Conservation (phyloP, 768 basidiomycete genomes). For the Tricholoma furcatifolium region DNA sequence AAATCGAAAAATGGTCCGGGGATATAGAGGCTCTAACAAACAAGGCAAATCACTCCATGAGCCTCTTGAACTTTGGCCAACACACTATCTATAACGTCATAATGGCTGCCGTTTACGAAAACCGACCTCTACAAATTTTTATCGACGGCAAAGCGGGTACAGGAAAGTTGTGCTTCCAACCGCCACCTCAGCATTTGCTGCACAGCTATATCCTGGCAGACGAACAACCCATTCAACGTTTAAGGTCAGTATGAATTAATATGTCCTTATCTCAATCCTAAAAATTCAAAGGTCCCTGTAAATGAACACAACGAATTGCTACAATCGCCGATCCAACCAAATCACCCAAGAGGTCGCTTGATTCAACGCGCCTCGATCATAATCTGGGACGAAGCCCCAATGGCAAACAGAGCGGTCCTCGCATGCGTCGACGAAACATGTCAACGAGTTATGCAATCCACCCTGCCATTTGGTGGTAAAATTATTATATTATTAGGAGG, state of each 20-base stretch:
- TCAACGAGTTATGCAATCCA: background rate
- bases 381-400: too few relatives aligned
- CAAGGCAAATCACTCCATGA: conserved; percentile 3
- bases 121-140: conserved; percentile 23
- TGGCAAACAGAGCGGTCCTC: background rate
- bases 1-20: too few relatives aligned
- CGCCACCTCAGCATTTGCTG: too few relatives aligned
- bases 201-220: too few relatives aligned
- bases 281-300: background rate
- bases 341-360: background rate
- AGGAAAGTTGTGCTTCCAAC: too few relatives aligned
- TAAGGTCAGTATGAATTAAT: too few relatives aligned
- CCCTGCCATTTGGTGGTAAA: background rate
- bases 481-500: background rate
- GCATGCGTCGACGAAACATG: background rate
- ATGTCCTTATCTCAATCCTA: too few relatives aligned
- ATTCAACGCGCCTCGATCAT: background rate
- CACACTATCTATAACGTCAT: conserved; percentile 6
- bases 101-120: background rate
- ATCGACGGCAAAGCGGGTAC: too few relatives aligned
- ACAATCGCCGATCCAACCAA: background rate
- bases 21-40: background rate
- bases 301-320: background rate
- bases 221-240: too few relatives aligned
- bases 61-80: conserved; percentile 11